A percentile compares a stretch with the other conserved stretches of the same genome.
phyloP scores from a whole-genome alignment of 108 stramenopile species.

The Conticribra weissflogii region DNA sequence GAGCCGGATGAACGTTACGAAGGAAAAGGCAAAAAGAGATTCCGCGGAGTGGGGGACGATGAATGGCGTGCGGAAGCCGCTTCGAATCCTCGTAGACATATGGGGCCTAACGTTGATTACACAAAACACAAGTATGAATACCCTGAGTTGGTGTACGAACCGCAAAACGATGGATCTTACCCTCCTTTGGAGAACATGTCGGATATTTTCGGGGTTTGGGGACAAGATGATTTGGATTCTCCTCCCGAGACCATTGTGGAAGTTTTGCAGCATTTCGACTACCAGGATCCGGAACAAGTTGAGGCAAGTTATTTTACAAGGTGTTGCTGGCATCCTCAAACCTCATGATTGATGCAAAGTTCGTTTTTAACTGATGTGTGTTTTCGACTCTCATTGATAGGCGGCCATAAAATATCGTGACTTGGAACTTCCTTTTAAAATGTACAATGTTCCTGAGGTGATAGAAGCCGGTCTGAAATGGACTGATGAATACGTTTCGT shows the following conservation, averaged over 20 bases:
- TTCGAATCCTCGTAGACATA: background rate
- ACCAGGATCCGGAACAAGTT: conserved; percentile 58
- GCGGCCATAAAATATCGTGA: conserved; percentile 70
- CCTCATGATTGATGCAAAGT: no score
- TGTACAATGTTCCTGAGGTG: conserved; percentile 83
- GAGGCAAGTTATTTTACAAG: conserved; percentile 24
- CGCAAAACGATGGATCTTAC: conserved; percentile 62
- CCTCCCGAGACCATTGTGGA: conserved; percentile 64
- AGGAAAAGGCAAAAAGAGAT: conserved; percentile 6
- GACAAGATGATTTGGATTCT: conserved; percentile 76
- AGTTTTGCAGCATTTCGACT: conserved; percentile 81
- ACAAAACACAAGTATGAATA: conserved; percentile 66
- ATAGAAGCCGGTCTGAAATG: conserved; percentile 65
- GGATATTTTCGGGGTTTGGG: conserved; percentile 74
- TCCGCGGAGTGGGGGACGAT: conserved; percentile 42
- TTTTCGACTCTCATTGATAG: no score
- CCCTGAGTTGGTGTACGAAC: conserved; percentile 55
- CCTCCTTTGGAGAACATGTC: conserved; percentile 60
- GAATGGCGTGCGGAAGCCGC: conserved; percentile 35
- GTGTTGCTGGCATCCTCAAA: background rate
- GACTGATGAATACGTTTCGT: conserved; percentile 84
- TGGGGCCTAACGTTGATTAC: conserved; percentile 68
- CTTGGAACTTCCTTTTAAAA: conserved; percentile 82
- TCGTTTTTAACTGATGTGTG: no score
- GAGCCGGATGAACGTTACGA: conserved; percentile 31